phyloP scores from a whole-genome alignment of 148 eudicot genomes.

The Cornus florida region DNA sequence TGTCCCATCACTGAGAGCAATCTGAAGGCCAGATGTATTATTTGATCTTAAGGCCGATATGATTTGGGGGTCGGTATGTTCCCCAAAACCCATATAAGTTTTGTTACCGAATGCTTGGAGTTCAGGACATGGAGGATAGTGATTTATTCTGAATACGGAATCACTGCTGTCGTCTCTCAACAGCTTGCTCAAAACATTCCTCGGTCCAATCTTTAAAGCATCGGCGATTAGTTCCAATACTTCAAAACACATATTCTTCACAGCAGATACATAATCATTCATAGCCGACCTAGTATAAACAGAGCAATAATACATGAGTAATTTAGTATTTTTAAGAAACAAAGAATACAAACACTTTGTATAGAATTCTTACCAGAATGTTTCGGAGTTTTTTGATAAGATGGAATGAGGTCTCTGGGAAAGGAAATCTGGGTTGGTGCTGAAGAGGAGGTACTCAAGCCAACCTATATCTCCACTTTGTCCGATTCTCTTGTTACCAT shows the following conservation, averaged over 20 bases:
- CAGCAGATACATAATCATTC: conserved; percentile 35
- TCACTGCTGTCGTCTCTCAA: conserved; percentile 50
- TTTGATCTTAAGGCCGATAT: conserved; percentile 64
- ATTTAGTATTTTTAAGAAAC: too few relatives aligned
- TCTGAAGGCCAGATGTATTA: conserved; percentile 44
- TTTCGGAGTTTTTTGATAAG: conserved; percentile 25
- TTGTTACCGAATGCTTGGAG: conserved; percentile 17
- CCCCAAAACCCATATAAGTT: conserved; percentile 61
- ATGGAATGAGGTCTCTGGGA: conserved; percentile 21
- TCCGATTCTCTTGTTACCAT: conserved; percentile 51
- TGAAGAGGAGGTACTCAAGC: conserved; percentile 49
- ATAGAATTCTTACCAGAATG: conserved; percentile 29
- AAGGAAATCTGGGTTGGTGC: conserved; percentile 20
- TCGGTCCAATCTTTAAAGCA: conserved; percentile 39
- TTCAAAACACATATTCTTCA: conserved; percentile 35
- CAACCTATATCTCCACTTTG: conserved; percentile 56
- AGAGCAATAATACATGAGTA: too few relatives aligned
- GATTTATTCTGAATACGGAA: conserved; percentile 48
- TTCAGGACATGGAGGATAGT: conserved; percentile 61
- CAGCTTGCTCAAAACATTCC: conserved; percentile 36
- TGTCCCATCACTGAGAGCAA: conserved; percentile 36
- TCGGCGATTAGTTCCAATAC: conserved; percentile 49
- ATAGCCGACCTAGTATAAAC: conserved; percentile 30
- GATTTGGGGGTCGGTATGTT: conserved; percentile 79
- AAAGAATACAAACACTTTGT: too few relatives aligned